phyloP scores from a whole-genome alignment of 2,329 filamentous ascomycete species.

The Mariannaea elegans region DNA sequence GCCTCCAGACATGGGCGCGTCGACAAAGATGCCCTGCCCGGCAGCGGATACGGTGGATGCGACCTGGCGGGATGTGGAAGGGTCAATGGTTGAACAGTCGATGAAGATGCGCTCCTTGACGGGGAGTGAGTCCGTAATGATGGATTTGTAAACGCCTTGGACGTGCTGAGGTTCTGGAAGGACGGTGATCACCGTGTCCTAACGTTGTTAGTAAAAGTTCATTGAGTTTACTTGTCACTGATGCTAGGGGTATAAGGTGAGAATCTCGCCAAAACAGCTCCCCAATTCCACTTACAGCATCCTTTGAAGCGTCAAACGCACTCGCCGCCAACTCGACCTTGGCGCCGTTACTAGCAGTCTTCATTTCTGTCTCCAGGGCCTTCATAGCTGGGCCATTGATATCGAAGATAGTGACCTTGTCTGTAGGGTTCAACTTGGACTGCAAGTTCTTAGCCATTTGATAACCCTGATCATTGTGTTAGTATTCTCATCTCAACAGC shows the following conservation, averaged over 20 bases:
- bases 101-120: slow-evolving; percentile 81
- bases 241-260: not conserved
- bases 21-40: slow-evolving; percentile 80
- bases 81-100: slow-evolving; percentile 97
- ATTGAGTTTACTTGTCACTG: not conserved
- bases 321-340: slow-evolving; percentile 54
- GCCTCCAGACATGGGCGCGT: slow-evolving; percentile 96
- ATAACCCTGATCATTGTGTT: slow-evolving; percentile 56
- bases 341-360: slow-evolving; percentile 55
- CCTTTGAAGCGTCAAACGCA: slow-evolving; percentile 58
- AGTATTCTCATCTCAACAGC: slow-evolving; percentile 7
- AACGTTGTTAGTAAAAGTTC: slow-evolving; percentile 17
- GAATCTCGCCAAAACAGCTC: not conserved
- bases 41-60: slow-evolving; percentile 72
- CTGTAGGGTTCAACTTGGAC: slow-evolving; percentile 60
- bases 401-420: slow-evolving; percentile 64
- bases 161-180: slow-evolving; percentile 92
- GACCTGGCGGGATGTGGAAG: slow-evolving; percentile 81
- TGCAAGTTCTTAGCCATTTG: slow-evolving; percentile 72
- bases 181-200: slow-evolving; percentile 90
- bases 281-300: slow-evolving; percentile 57
- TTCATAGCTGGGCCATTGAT: slow-evolving; percentile 61
- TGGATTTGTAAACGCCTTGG: slow-evolving; percentile 79
- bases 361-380: slow-evolving; percentile 59
- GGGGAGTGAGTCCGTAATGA: slow-evolving; percentile 67